Percentiles rank a stretch among this genome's conserved stretches.
phyloP scores from a whole-genome alignment of 805 yeast genomes.

The Myxozyma melibiosi region DNA sequence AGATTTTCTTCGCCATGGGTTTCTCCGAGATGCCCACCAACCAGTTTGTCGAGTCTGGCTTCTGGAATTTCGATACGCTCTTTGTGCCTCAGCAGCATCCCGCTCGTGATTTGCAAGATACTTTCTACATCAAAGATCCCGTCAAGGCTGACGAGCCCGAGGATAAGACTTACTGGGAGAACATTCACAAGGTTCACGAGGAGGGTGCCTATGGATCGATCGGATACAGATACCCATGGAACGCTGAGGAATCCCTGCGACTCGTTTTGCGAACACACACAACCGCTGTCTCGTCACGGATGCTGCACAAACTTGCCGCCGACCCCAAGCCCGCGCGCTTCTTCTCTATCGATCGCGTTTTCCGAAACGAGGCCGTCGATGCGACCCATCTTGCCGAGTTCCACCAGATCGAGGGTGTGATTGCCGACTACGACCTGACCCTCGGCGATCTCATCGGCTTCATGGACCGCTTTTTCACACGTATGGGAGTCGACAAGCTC shows the following conservation, averaged over 20 bases:
- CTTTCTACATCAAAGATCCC: slow-evolving; percentile 96
- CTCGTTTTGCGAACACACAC: slow-evolving; percentile 97
- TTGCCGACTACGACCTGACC: slow-evolving; percentile 93
- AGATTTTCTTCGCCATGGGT: slow-evolving; percentile 96
- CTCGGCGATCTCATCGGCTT: slow-evolving; percentile 96
- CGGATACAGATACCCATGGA: slow-evolving; percentile 99
- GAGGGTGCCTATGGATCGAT: slow-evolving; percentile 89
- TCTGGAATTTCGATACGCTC: slow-evolving; percentile 98
- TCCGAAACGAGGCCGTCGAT: slow-evolving; percentile 99
- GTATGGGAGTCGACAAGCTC: slow-evolving; percentile 95
- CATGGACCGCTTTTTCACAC: slow-evolving; percentile 94
- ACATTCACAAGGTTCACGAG: slow-evolving; percentile 82
- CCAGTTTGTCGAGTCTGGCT: slow-evolving; percentile 96
- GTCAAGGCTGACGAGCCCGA: slow-evolving; percentile 75
- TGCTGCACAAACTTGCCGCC: slow-evolving; percentile 81
- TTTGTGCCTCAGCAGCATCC: slow-evolving; percentile 99
- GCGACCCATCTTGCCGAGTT: slow-evolving; percentile 99
- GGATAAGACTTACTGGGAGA: slow-evolving; percentile 75
- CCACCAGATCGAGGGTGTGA: slow-evolving; percentile 99
- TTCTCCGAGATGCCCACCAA: slow-evolving; percentile 99
- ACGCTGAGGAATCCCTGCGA: slow-evolving; percentile 81
- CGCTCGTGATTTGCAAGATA: slow-evolving; percentile 98
- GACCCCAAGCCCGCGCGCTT: slow-evolving; percentile 71
- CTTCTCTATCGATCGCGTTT: slow-evolving; percentile 96
- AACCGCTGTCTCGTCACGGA: slow-evolving; percentile 86